Conservation (phyloP, 2,329 filamentous ascomycete genomes). For the Lojkania enalia region DNA sequence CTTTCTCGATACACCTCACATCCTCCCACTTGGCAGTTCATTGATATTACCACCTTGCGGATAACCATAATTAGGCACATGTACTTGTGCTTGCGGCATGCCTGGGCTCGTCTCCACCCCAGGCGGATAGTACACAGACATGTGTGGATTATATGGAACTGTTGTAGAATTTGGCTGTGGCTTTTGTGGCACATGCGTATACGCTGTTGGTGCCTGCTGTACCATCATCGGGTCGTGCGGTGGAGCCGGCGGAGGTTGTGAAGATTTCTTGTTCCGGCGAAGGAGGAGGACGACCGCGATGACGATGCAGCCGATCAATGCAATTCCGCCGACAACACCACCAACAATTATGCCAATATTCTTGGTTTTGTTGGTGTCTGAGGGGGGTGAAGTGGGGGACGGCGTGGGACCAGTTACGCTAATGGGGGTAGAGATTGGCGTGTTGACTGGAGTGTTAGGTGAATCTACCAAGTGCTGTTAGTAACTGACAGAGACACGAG, state of each 20-base stretch:
- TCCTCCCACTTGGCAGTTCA: too few species aligned
- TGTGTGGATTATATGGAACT: too few species aligned
- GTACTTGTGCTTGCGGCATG: too few species aligned
- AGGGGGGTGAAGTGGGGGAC: background rate
- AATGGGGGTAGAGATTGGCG: background rate
- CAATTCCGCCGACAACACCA: slow-evolving; percentile 1
- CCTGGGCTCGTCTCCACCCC: too few species aligned
- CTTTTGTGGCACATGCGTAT: too few species aligned
- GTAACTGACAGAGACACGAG: background rate
- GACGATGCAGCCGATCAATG: background rate
- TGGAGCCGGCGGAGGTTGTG: background rate
- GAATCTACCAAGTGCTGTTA: background rate
- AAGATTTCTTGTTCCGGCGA: background rate
- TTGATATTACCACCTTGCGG: too few species aligned
- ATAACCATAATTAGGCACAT: too few species aligned
- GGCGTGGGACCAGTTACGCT: background rate
- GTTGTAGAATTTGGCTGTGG: too few species aligned
- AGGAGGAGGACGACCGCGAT: background rate
- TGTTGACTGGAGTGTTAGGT: background rate
- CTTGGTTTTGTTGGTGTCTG: background rate
- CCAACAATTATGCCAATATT: background rate
- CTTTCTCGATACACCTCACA: too few species aligned
- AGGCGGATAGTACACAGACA: too few species aligned
- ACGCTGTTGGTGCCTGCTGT: background rate
- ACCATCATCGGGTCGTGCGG: background rate